Base-by-base conservation (phyloP, 192 early-diverging fungal genomes). In the Coemansia sp. region DNA sequence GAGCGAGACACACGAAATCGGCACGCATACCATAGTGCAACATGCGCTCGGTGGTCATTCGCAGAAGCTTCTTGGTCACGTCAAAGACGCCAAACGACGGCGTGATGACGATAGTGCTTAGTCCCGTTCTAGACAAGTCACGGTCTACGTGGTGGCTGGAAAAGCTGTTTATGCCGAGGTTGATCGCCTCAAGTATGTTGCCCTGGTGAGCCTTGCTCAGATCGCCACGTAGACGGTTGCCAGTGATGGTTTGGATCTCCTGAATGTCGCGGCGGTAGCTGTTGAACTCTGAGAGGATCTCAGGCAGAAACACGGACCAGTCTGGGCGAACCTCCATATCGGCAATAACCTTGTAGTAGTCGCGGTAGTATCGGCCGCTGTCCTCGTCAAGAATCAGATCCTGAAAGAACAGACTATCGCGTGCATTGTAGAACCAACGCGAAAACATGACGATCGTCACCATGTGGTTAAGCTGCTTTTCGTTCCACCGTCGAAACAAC, bases 31-130 rank as follows among this genome's bases (percentile, higher is more conserved):
- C 95, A 75, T 92, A 90, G 75, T 95, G 93, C 20, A 94, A 89
- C 94, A 97, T 96, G 24, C 97, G 87, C 81, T 98, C 94, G 3
- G 95, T 94, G 5, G 95, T 99, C 71, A 99, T 74, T n/a, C 97
- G 87, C 16, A 95, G 77, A 18, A 97, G 77, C 53, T 85, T 87
- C 70, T 95, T 95, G 70, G 91, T 87, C 44, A 95, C 95, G 50
- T 95, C 89, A 79, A 96, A 98, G 41, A 92, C 87, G 1, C 97
- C 97, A 11, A 93, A 86, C 11, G 95, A 93, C 9, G 97, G 93
- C 0, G 95, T 97, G 33, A 98, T 86, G 44, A 98, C 85, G 5
- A 97, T 88, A 9, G 96, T 95, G 29, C 92, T 90, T 5, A 96
- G 86, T 46, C 95, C 96, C 6, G 95, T 99, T 41, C 96, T 85